Base-by-base conservation (phyloP, 1,284 basidiomycete species). In the Trametes hirsuta region DNA sequence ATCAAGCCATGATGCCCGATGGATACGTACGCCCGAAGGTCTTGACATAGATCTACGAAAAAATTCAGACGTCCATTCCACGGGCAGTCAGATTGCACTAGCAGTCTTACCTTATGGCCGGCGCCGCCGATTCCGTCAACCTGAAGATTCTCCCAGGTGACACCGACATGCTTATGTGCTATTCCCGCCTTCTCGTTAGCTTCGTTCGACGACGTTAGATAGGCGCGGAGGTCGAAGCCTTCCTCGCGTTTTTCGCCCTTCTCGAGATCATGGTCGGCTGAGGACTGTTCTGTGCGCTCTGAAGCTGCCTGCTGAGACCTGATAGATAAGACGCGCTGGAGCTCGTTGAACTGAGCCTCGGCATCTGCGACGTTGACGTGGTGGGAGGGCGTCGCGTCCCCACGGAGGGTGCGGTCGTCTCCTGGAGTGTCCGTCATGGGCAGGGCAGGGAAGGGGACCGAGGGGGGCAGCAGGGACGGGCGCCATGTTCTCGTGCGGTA, bases 131-230 rank as follows among this genome's bases (percentile, higher is more conserved):
- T 72, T 30, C 88, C 91, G 18, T 87, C 79, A 47, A 95, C 93
- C 58, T 88, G 81, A 0, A 93, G 75, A 64, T 88, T 79, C 53
- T 91, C 82, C 88, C 91, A 94, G 24, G 85, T 84, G 34, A 94
- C 90, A 39, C 92, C 92, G 39, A 94, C 90, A 64, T 88, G 85
- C 78, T 96, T 96, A 74, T 88, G 87, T 68, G 86, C 85, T 68
- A 95, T 90, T 4, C 91, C 92, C 6, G 89, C 87, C 30, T 78
- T 73, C 61, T 93, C 86, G 58, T 83, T 79, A 6, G 83, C 83
- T 61, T 88, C 84, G 66, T 88, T 87, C 30, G 84, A 86, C 2
- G 85, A 84, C 9, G 84, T 80, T 15, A 97, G 81, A 68, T 92
- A 94, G 53, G 90, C 90, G 35, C 85, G 83, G 8, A 96, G 81